These are phyloP conservation scores for Leptodontidium sp. DNA, from an alignment of 2,329 filamentous ascomycete genomes.

Conservation along the genomic window DNA sequence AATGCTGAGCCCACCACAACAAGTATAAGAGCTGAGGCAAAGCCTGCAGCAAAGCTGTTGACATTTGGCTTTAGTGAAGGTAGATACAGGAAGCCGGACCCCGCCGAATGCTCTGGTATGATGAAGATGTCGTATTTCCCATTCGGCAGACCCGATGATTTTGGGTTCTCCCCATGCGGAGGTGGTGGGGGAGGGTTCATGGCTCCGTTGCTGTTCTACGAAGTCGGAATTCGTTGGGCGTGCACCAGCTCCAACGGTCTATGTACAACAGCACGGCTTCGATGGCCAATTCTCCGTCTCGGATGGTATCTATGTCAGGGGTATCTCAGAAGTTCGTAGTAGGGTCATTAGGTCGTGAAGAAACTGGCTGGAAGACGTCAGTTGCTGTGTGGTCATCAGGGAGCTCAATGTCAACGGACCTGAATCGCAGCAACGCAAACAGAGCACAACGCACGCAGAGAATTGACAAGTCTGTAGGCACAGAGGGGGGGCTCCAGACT, in stretches of 20 bases:
- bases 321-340: conserved; percentile 38
- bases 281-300: conserved; percentile 20
- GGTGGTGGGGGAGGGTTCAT: conserved; percentile 75
- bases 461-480: conserved; percentile 23
- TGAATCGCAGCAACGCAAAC: conserved; percentile 19
- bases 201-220: conserved; percentile 29
- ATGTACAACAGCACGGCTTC: conserved; percentile 18
- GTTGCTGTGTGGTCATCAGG: not conserved
- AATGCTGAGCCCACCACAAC: conserved; percentile 78
- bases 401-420: conserved; percentile 26
- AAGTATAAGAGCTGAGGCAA: conserved; percentile 76
- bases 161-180: conserved; percentile 82
- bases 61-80: conserved; percentile 85
- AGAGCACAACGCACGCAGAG: conserved; percentile 17
- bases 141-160: conserved; percentile 75
- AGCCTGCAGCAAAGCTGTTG: conserved; percentile 91
- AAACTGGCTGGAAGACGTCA: conserved; percentile 27
- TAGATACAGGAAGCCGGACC: conserved; percentile 91
- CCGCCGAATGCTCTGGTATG: conserved; percentile 89
- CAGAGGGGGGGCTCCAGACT: conserved; percentile 14
- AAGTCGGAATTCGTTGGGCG: conserved; percentile 10
- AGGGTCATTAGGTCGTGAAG: conserved; percentile 40
- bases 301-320: conserved; percentile 13
- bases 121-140: conserved; percentile 98
- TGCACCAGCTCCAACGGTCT: conserved; percentile 21